These are phyloP conservation scores for Lophiotrema nucula DNA, from an alignment of 495 filamentous ascomycete species.

Conservation along the genomic window DNA sequence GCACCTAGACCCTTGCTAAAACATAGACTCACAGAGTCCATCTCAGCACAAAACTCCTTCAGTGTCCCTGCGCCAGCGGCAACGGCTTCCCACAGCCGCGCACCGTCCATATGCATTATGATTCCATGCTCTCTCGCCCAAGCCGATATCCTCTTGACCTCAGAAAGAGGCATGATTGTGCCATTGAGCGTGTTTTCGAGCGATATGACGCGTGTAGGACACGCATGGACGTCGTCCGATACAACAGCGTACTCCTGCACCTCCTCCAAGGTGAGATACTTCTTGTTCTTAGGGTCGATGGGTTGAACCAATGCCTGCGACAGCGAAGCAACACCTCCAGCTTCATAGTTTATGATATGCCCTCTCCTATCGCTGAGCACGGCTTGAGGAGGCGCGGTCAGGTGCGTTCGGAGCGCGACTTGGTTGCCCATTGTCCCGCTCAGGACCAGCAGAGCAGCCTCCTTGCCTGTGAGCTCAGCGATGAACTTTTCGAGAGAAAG, in stretches of 20 bases:
- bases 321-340: slow-evolving; percentile 64
- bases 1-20: slow-evolving; percentile 90
- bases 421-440: slow-evolving; percentile 94
- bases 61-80: slow-evolving; percentile 48
- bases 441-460: slow-evolving; percentile 72
- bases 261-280: slow-evolving; percentile 75
- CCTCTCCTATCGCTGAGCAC: slow-evolving; percentile 66
- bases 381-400: slow-evolving; percentile 68
- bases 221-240: slow-evolving; percentile 56
- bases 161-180: slow-evolving; percentile 70
- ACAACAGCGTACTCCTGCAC: slow-evolving; percentile 57
- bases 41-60: slow-evolving; percentile 64
- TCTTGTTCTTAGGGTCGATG: slow-evolving; percentile 62
- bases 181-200: slow-evolving; percentile 85
- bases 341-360: slow-evolving; percentile 70
- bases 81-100: slow-evolving; percentile 62
- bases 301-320: slow-evolving; percentile 59
- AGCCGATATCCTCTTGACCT: slow-evolving; percentile 62
- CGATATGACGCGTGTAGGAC: slow-evolving; percentile 75
- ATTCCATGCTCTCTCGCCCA: slow-evolving; percentile 69
- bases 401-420: slow-evolving; percentile 63
- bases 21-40: slow-evolving; percentile 80
- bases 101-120: slow-evolving; percentile 80
- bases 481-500: slow-evolving; percentile 65
- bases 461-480: slow-evolving; percentile 67